phyloP scores from a whole-genome alignment of 768 basidiomycete genomes.

The Cyathus striatus region DNA sequence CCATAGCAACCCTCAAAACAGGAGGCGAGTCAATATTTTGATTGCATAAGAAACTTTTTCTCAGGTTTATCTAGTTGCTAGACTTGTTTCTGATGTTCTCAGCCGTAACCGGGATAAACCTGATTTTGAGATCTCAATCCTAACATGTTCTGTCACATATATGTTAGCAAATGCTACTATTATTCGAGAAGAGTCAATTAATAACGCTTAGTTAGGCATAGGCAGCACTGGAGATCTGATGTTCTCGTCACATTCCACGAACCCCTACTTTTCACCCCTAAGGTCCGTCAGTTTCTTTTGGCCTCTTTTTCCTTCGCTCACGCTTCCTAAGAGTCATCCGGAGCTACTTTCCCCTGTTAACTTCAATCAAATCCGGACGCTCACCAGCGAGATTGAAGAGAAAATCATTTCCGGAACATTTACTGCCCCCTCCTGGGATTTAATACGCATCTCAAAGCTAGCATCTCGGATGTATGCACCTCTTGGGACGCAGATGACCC shows the following conservation, averaged over 20 bases:
- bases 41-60: not conserved
- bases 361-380: slow-evolving; percentile 49
- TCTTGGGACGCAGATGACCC: slow-evolving; percentile 78
- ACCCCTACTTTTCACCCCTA: slow-evolving; percentile 60
- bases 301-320: too few species aligned
- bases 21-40: slow-evolving; percentile 49
- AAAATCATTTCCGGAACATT: slow-evolving; percentile 74
- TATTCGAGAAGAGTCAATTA: too few species aligned
- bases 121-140: slow-evolving; percentile 66
- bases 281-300: slow-evolving; percentile 43
- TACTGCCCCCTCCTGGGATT: slow-evolving; percentile 82
- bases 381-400: slow-evolving; percentile 60
- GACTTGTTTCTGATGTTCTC: slow-evolving; percentile 75
- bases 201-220: slow-evolving; percentile 48
- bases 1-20: slow-evolving; percentile 84
- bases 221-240: slow-evolving; percentile 84
- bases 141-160: slow-evolving; percentile 80
- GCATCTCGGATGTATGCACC: slow-evolving; percentile 82
- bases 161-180: slow-evolving; percentile 42
- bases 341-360: slow-evolving; percentile 68
- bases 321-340: slow-evolving; percentile 49
- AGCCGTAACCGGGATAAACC: slow-evolving; percentile 62
- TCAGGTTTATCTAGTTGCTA: slow-evolving; percentile 50
- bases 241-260: slow-evolving; percentile 80
- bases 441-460: slow-evolving; percentile 69